Conservation (phyloP, 495 filamentous ascomycete species). For the Tuber microsphaerosporum region DNA sequence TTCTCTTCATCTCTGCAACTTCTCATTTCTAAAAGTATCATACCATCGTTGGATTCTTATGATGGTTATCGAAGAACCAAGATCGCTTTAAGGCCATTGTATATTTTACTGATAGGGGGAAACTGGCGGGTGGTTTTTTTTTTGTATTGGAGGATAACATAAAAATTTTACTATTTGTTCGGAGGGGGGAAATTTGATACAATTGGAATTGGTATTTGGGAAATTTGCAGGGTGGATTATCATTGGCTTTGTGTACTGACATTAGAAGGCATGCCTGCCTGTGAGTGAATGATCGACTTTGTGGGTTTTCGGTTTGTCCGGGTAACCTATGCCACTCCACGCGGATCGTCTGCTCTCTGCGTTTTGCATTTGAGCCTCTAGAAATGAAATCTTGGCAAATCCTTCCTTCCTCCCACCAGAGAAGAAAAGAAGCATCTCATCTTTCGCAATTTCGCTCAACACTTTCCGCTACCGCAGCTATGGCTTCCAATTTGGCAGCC, state of each 20-base stretch:
- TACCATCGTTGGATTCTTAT: neutral
- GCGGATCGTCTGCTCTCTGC: neutral
- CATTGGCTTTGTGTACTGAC: neutral
- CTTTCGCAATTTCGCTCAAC: slow-evolving; percentile 2
- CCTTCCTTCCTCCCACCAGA: neutral
- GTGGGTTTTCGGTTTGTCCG: neutral
- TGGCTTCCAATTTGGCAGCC: slow-evolving; percentile 70
- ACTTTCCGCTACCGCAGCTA: slow-evolving; percentile 39
- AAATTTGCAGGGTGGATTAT: neutral
- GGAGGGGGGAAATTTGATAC: neutral
- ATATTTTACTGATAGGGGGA: neutral
- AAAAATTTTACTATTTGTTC: neutral
- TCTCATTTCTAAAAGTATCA: neutral
- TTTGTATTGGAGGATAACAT: neutral
- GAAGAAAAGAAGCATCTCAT: slow-evolving; percentile 12
- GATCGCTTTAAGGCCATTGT: neutral
- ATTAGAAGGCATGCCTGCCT: neutral
- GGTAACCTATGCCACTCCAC: neutral
- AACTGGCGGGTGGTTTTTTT: neutral
- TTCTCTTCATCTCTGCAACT: neutral
- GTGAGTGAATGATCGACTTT: neutral
- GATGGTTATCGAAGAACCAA: neutral
- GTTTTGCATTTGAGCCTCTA: neutral
- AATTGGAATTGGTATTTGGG: neutral
- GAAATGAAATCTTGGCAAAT: slow-evolving; percentile 25